These are phyloP conservation scores for Saccharomyces hybrid DNA, from an alignment of 1,139 yeast genomes.

Conservation along the genomic window DNA sequence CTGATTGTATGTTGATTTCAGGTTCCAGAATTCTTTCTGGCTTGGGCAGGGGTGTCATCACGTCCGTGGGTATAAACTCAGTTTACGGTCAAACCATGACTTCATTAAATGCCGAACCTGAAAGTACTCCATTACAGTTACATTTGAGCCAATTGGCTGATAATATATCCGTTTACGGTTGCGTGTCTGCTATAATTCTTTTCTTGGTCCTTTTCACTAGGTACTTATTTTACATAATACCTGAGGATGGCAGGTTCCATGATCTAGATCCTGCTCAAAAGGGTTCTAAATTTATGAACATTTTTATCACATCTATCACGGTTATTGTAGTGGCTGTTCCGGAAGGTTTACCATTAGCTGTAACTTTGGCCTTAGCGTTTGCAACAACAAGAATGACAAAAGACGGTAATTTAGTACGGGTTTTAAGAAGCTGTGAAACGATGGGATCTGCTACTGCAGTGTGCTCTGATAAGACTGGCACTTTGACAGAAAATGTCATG, in stretches of 20 bases:
- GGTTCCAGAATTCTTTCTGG: constrained; percentile 89
- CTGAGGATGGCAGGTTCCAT: constrained; percentile 43
- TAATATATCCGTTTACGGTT: constrained; percentile 89
- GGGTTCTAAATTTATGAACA: constrained; percentile 77
- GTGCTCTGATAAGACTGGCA: constrained; percentile 96
- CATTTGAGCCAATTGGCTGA: constrained; percentile 79
- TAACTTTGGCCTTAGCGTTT: constrained; percentile 90
- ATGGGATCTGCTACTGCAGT: constrained; percentile 98
- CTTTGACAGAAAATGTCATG: constrained; percentile 89
- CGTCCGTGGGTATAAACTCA: constrained; percentile 86
- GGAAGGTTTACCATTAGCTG: constrained; percentile 95
- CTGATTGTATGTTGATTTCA: constrained; percentile 58
- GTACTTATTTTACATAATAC: constrained; percentile 54
- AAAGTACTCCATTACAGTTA: constrained; percentile 82
- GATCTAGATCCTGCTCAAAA: constrained; percentile 56
- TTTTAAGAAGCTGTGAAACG: constrained; percentile 87
- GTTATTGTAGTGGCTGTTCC: constrained; percentile 97
- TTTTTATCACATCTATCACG: constrained; percentile 84
- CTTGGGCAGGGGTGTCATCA: constrained; percentile 74
- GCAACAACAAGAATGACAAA: constrained; percentile 98
- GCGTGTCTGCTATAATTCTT: constrained; percentile 70
- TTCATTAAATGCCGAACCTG: constrained; percentile 65
- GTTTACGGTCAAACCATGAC: constrained; percentile 88
- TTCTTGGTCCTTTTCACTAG: constrained; percentile 74
- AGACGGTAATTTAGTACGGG: constrained; percentile 93